These are phyloP conservation scores for Auriscalpium microsporum DNA, from an alignment of 768 basidiomycete genomes.

Conservation along the genomic window DNA sequence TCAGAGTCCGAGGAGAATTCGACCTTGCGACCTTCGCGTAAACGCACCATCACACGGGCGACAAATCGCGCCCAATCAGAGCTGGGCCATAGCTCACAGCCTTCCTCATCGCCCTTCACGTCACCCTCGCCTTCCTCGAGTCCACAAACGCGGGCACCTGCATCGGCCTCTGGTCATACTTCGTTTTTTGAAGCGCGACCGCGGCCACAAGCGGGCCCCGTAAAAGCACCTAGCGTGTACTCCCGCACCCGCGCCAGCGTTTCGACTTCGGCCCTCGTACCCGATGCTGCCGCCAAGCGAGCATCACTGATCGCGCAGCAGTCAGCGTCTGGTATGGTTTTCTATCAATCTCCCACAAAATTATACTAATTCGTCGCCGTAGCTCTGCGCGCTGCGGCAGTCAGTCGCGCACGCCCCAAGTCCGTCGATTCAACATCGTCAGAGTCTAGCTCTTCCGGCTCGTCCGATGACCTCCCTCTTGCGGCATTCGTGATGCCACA, in stretches of 20 bases:
- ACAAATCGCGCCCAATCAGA: constrained; percentile 16
- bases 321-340: constrained; percentile 2
- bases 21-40: constrained; percentile 26
- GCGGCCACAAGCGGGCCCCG: not conserved
- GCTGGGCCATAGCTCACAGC: constrained; percentile 17
- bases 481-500: constrained; percentile 52
- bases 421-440: constrained; percentile 16
- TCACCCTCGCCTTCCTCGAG: constrained; percentile 11
- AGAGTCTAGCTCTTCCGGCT: constrained; percentile 33
- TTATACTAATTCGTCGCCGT: not conserved
- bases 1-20: constrained; percentile 24
- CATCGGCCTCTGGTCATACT: constrained; percentile 11
- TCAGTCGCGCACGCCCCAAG: constrained; percentile 10
- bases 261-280: constrained; percentile 51
- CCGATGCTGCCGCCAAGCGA: constrained; percentile 41
- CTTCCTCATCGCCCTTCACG: not conserved
- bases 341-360: not conserved
- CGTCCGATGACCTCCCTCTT: constrained; percentile 55
- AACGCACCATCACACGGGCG: constrained; percentile 25
- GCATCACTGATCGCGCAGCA: constrained; percentile 29
- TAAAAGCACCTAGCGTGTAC: constrained; percentile 9
- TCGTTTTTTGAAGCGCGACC: not conserved
- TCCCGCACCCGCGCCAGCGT: constrained; percentile 41
- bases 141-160: not conserved
- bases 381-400: not conserved